Evolutionary conservation across 2,329 filamentous ascomycete species (phyloP).

Genomic region (Aureobasidium sp.): DNA sequence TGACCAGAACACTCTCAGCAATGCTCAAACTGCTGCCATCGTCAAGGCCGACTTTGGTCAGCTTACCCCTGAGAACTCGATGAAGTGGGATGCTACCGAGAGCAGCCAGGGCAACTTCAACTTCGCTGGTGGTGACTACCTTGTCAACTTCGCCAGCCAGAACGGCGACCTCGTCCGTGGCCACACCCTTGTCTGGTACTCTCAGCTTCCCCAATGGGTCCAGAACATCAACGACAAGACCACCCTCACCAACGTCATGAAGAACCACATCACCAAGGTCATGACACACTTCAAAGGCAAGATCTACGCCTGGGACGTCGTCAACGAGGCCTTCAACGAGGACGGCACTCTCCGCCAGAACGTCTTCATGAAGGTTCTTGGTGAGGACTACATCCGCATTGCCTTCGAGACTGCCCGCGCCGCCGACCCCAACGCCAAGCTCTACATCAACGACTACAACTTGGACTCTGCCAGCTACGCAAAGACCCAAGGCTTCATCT

Average conservation of each 20-base stretch:
- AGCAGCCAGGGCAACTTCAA: conserved; percentile 45
- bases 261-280: conserved; percentile 54
- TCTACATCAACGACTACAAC: conserved; percentile 69
- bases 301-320: conserved; percentile 46
- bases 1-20: conserved; percentile 48
- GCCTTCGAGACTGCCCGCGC: conserved; percentile 62
- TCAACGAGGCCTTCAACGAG: conserved; percentile 21
- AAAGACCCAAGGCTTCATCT: conserved; percentile 52
- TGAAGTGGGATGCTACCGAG: conserved; percentile 61
- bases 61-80: conserved; percentile 61
- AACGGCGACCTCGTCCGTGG: conserved; percentile 57
- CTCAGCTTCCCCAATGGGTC: conserved; percentile 50
- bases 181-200: conserved; percentile 61
- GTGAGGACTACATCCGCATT: conserved; percentile 62
- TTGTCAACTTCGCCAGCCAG: conserved; percentile 51
- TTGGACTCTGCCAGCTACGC: conserved; percentile 53
- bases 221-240: conserved; percentile 45
- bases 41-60: conserved; percentile 57
- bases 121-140: conserved; percentile 50
- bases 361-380: conserved; percentile 62
- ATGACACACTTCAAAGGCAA: conserved; percentile 57
- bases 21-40: conserved; percentile 47
- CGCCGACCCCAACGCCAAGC: conserved; percentile 59
- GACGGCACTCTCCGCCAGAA: conserved; percentile 60
- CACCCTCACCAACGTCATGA: conserved; percentile 49